Conservation (phyloP, 1,139 yeast species). For the Blastobotrys malaysiensis region DNA sequence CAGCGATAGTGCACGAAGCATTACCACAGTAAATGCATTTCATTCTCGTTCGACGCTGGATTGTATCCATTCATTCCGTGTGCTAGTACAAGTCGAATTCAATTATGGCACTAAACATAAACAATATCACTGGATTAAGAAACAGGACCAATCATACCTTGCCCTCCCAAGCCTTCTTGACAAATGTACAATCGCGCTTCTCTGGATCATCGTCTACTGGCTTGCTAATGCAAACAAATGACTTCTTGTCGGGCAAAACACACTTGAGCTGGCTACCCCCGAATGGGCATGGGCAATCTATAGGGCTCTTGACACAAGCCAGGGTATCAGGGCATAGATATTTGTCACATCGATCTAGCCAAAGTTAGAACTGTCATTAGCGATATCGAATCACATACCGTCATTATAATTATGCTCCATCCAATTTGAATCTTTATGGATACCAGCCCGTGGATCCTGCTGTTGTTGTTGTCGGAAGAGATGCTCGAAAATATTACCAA, state of each 20-base stretch:
- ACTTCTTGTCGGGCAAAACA: conserved; percentile 57
- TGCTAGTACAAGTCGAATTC: no score
- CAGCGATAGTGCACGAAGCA: no score
- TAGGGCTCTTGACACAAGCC: conserved; percentile 62
- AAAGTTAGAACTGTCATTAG: neutral
- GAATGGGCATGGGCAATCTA: conserved; percentile 85
- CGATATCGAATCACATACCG: conserved; percentile 18
- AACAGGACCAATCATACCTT: conserved; percentile 24
- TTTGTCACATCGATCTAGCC: conserved; percentile 42
- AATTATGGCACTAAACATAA: neutral
- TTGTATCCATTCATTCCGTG: no score
- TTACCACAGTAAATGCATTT: no score
- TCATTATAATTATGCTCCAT: conserved; percentile 33
- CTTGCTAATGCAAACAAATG: conserved; percentile 71
- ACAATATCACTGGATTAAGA: neutral
- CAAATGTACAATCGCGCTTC: conserved; percentile 36
- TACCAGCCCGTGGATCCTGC: conserved; percentile 19
- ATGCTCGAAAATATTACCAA: conserved; percentile 35
- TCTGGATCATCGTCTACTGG: conserved; percentile 44
- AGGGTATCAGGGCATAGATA: conserved; percentile 81
- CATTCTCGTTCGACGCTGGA: no score
- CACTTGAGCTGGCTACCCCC: conserved; percentile 84
- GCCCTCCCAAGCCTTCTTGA: conserved; percentile 41
- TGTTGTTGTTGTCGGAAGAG: conserved; percentile 30
- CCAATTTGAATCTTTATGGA: conserved; percentile 27